phyloP scores from a whole-genome alignment of 495 filamentous ascomycete species.

The Sabuloglossum arenarium region DNA sequence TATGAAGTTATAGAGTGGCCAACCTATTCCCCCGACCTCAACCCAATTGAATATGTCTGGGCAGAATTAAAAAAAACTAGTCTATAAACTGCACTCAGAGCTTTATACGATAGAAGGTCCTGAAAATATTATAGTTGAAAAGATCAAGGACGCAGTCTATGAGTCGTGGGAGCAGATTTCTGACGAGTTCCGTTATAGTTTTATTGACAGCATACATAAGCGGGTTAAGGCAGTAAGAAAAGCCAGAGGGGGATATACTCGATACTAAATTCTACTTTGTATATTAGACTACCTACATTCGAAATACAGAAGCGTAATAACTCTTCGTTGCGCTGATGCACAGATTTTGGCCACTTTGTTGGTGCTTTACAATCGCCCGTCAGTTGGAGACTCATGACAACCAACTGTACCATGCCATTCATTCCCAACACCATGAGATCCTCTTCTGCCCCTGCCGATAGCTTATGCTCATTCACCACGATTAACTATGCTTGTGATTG shows the following conservation, averaged over 20 bases:
- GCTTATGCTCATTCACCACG: too few species aligned
- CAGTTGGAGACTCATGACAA: background rate
- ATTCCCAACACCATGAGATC: too few species aligned
- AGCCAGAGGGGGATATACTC: background rate
- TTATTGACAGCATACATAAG: conserved; percentile 1
- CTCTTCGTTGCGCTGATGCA: background rate
- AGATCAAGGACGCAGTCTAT: background rate
- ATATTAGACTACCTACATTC: background rate
- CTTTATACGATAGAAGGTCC: background rate
- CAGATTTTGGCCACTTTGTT: background rate
- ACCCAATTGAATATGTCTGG: conserved; percentile 7
- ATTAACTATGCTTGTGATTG: too few species aligned
- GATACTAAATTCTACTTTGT: background rate
- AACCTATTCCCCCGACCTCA: conserved; percentile 7
- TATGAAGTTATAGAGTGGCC: conserved; percentile 5
- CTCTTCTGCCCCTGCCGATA: too few species aligned
- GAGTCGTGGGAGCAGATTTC: background rate
- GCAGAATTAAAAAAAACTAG: conserved; percentile 1
- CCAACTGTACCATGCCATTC: too few species aligned
- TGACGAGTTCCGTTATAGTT: background rate
- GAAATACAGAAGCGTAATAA: background rate
- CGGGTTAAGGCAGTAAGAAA: background rate
- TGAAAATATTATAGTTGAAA: background rate
- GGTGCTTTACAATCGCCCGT: background rate
- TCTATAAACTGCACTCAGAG: conserved; percentile 4